These are phyloP conservation scores for Diutina ranongensis DNA, from an alignment of 1,139 yeast genomes.

Conservation along the genomic window DNA sequence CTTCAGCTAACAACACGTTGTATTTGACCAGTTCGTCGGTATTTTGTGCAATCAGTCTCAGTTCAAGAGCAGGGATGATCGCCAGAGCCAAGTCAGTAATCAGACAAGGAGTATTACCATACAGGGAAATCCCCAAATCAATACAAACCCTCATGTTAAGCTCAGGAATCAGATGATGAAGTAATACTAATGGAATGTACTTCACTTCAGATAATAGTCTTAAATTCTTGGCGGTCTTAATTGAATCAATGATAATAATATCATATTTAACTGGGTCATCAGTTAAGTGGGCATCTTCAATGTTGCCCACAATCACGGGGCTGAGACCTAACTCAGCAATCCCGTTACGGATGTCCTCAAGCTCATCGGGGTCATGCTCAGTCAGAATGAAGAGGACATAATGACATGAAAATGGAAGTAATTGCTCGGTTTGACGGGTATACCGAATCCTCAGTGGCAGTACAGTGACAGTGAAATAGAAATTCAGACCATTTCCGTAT, in stretches of 20 bases:
- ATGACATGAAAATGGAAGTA: slow-evolving; percentile 65
- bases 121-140: slow-evolving; percentile 77
- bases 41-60: slow-evolving; percentile 69
- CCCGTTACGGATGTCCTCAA: slow-evolving; percentile 31
- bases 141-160: slow-evolving; percentile 72
- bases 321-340: slow-evolving; percentile 33
- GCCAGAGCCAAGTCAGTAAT: slow-evolving; percentile 74
- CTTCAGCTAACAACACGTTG: slow-evolving; percentile 73
- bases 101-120: slow-evolving; percentile 81
- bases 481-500: slow-evolving; percentile 75
- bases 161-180: slow-evolving; percentile 69
- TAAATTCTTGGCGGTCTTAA: slow-evolving; percentile 61
- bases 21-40: slow-evolving; percentile 70
- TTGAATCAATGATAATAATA: slow-evolving; percentile 70
- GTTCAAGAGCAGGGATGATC: slow-evolving; percentile 72
- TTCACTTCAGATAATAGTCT: slow-evolving; percentile 63
- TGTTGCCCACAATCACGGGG: slow-evolving; percentile 39
- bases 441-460: slow-evolving; percentile 60
- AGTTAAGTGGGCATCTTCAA: slow-evolving; percentile 36
- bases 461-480: slow-evolving; percentile 69
- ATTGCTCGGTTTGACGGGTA: slow-evolving; percentile 53
- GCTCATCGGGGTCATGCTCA: slow-evolving; percentile 42
- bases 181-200: slow-evolving; percentile 67
- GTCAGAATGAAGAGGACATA: slow-evolving; percentile 60
- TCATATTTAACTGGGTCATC: slow-evolving; percentile 54